Evolutionary conservation across 345 rosid genomes (phyloP), one percentile per base, ranked within the genome.

Genomic region (Gossypium mustelinum): DNA sequence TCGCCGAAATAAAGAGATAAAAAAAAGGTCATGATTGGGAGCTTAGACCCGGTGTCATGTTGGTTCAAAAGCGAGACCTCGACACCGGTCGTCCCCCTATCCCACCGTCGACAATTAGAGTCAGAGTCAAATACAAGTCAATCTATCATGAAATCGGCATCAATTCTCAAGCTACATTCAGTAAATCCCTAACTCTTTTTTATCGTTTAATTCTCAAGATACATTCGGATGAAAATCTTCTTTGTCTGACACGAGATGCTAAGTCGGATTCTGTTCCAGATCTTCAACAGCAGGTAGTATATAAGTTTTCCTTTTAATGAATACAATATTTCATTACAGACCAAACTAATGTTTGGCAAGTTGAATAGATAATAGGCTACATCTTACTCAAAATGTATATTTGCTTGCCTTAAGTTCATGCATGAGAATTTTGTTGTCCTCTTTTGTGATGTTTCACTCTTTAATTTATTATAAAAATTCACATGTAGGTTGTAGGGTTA

Each of bases 21-120:
- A 25, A 25, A 25, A 25, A 25, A 25, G 27, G 27, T 25, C 77
- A 85, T 20, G 94, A 90, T 22, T 96, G 92, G 98, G 99, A 96
- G 85, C 80, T 93, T 75, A 84, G 99, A 76, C 99, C 99, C 16
- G 98, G 99, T 9, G 99, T 98, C 44, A 96, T 96, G 99, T 75
- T 96, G 75, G 99, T 96, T 9, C 99, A 96, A 86, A 96, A 92
- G 82, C 86, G 99, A 6, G 85, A 12, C 16, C 54, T 89, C 73
- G 93, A 89, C 69, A 86, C 90, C 69, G 94, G 90, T 79, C 87
- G 85, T 73, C 50, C 47, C 76, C 76, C 93, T 58, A 75, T 81
- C 65, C 92, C 96, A 10, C 92, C 94, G 27, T 96, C 97, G 81
- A 86, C 90, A 79, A 88, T 95, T 75, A 85, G 98, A 82, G 94